Percentiles rank a stretch among this genome's conserved stretches.
Evolutionary conservation across 2,329 filamentous ascomycete species (phyloP).

Genomic region (Verticillium longisporum): DNA sequence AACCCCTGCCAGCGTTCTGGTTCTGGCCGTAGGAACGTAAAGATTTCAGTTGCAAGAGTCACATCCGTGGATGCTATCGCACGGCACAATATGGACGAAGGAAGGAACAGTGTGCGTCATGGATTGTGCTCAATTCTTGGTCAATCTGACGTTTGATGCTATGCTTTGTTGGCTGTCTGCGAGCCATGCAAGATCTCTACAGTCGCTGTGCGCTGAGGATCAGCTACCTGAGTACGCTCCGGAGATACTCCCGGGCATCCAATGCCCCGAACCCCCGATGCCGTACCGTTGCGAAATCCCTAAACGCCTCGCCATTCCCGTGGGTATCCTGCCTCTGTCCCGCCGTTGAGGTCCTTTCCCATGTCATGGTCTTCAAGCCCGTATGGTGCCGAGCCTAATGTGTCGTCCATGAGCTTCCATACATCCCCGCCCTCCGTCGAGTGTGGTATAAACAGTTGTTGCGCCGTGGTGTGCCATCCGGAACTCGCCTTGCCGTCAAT

Average conservation of each 20-base stretch:
- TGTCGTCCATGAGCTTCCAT: neutral
- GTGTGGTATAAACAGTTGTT: neutral
- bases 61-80: neutral
- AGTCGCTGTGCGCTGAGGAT: neutral
- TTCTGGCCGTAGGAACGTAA: neutral
- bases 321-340: neutral
- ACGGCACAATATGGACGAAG: neutral
- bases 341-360: neutral
- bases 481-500: neutral
- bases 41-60: neutral
- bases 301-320: neutral
- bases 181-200: neutral
- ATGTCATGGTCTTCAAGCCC: neutral
- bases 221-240: neutral
- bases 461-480: neutral
- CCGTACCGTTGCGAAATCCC: neutral
- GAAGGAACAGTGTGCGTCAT: neutral
- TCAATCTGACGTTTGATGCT: neutral
- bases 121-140: neutral
- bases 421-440: neutral
- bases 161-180: neutral
- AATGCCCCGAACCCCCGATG: neutral
- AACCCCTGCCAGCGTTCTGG: neutral
- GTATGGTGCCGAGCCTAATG: neutral
- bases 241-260: neutral